Conservation (phyloP, 2,329 filamentous ascomycete species). For the Ophiostoma piceae region DNA sequence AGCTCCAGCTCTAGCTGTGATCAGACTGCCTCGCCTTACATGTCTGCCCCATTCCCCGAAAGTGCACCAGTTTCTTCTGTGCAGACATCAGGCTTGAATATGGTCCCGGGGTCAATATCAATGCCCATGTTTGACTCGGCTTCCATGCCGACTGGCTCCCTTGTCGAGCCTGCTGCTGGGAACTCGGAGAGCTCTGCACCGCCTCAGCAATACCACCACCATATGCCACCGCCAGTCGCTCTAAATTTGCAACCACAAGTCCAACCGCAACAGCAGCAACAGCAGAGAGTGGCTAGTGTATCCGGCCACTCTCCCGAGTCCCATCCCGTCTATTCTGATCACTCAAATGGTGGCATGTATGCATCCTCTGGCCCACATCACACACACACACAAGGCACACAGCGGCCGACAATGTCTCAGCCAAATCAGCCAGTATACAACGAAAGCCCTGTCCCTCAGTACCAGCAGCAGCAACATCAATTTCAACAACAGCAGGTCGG, state of each 20-base stretch:
- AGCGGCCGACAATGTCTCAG: not conserved
- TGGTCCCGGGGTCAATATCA: not conserved
- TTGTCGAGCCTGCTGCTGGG: not conserved
- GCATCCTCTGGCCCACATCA: not conserved
- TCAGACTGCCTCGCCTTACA: not conserved
- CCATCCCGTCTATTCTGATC: not conserved
- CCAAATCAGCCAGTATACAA: not conserved
- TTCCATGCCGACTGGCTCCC: not conserved
- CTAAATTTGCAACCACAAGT: not conserved
- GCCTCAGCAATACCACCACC: not conserved
- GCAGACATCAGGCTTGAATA: no score
- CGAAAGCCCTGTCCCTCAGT: not conserved
- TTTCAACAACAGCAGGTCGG: not conserved
- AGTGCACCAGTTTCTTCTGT: not conserved
- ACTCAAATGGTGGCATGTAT: not conserved
- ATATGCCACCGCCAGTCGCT: not conserved
- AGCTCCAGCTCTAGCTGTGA: not conserved
- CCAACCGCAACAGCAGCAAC: not conserved
- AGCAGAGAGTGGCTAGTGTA: not conserved
- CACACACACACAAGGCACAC: not conserved
- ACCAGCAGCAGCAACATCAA: not conserved
- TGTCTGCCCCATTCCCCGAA: not conserved
- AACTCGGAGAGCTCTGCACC: not conserved
- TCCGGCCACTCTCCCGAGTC: not conserved
- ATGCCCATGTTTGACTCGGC: not conserved